Base-by-base conservation (phyloP, 129 eudicot species). In the Tagetes patula region DNA sequence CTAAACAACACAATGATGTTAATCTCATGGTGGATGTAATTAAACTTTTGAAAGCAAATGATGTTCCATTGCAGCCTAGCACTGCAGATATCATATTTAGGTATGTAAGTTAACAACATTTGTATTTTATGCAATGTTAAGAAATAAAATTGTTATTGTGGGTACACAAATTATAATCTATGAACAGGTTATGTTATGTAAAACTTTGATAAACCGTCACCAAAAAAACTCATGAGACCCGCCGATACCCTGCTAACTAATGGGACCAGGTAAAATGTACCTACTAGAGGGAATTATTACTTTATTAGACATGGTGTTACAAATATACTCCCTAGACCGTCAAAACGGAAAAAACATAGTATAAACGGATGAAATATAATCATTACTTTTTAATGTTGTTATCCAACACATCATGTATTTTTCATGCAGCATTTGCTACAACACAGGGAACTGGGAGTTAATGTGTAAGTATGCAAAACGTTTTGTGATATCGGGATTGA, bases 11-110 rank as follows among this genome's bases (percentile, higher is more conserved):
- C 53, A 85, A 87, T 76, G 94, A 90, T 86, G 84, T 74, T 70
- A 70, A 82, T 55, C 91, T 95, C 73, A 82, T 88, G 96, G 84
- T 68, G 30, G 89, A 87, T 31, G 76, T 90, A 54, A 84, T 94
- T 96, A 83, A 83, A 52, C 92, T 85, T 60, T 65, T 94, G 81
- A 86, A 90, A 79, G 79, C 48, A 67, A 94, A 90, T 80, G 92
- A 84, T 75, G 69, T 94, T 65, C 92, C 87, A 27, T 67, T 90
- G 76, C 96, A 87, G 79, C 89, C 96, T 90, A 92, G 96, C 40
- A 94, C 97, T 0, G 92, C 97, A 8, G 97, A 90, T 81, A 77
- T 88, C 53, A 76, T 90, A 62, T 90, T 90, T 72, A 86, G 96
- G 98, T 93, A 86, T 48, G 73, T 63, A 49, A 34, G 4, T 61